These are phyloP conservation scores for Aspergillus aculeatinus DNA, from an alignment of 2,329 filamentous ascomycete species.

Conservation along the genomic window DNA sequence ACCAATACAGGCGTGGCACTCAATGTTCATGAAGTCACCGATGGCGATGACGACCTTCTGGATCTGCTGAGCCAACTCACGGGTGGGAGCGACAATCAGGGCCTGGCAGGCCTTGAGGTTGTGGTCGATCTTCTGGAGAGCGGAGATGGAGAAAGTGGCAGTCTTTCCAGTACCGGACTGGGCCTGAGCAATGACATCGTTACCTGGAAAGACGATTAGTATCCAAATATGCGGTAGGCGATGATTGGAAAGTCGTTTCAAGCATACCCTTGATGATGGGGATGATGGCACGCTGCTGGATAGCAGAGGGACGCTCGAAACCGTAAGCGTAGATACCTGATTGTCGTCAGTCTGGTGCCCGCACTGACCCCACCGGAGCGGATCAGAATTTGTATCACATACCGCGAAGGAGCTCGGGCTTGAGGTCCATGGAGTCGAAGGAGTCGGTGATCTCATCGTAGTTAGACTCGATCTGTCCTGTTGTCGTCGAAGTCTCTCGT, in stretches of 20 bases:
- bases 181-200: conserved; percentile 99
- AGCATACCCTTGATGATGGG: conserved; percentile 96
- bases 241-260: not conserved
- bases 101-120: conserved; percentile 96
- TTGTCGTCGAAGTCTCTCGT: conserved; percentile 17
- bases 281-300: conserved; percentile 99
- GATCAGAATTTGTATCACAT: conserved; percentile 42
- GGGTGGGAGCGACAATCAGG: conserved; percentile 93
- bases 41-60: conserved; percentile 99
- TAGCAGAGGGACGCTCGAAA: conserved; percentile 99
- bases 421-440: conserved; percentile 97
- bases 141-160: conserved; percentile 98
- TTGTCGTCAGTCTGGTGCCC: conserved; percentile 27
- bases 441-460: conserved; percentile 99
- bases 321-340: conserved; percentile 96
- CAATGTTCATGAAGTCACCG: conserved; percentile 98
- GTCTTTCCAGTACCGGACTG: conserved; percentile 99
- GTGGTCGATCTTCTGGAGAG: conserved; percentile 97
- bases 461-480: conserved; percentile 99
- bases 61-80: conserved; percentile 98
- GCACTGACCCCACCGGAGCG: conserved; percentile 25
- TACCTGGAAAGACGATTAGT: conserved; percentile 56
- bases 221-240: not conserved
- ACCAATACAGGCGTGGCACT: conserved; percentile 99
- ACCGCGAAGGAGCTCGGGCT: conserved; percentile 94